These are phyloP conservation scores for Dipteronia dyeriana DNA, from an alignment of 345 rosid genomes.

Conservation along the genomic window DNA sequence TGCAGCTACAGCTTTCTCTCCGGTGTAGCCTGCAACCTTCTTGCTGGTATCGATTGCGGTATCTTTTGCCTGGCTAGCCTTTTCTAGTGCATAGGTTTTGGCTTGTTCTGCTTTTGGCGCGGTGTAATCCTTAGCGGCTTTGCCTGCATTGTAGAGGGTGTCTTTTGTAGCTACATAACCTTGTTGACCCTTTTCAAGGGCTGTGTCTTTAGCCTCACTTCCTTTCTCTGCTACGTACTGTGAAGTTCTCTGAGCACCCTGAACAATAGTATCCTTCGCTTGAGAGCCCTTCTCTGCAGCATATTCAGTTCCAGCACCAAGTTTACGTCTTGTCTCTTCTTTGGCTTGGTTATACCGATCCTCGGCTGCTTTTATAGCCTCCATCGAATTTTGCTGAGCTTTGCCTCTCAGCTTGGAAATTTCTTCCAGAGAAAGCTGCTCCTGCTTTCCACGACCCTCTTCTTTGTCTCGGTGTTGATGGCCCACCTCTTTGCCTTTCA, in stretches of 20 bases:
- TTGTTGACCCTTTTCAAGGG: conserved; percentile 28
- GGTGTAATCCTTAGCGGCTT: no score
- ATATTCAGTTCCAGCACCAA: conserved; percentile 17
- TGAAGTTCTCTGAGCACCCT: conserved; percentile 35
- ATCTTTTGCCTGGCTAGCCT: conserved; percentile 31
- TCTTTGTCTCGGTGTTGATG: conserved; percentile 9
- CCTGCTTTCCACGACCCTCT: conserved; percentile 6
- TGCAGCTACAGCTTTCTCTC: conserved; percentile 33
- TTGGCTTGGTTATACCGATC: conserved; percentile 53
- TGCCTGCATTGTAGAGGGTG: conserved; percentile 11
- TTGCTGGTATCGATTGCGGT: conserved; percentile 23
- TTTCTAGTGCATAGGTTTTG: conserved; percentile 35
- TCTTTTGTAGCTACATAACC: conserved; percentile 20
- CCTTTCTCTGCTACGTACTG: conserved; percentile 40
- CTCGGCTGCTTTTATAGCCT: conserved; percentile 46
- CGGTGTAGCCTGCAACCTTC: conserved; percentile 30
- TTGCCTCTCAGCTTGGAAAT: conserved; percentile 39
- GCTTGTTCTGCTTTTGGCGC: conserved; percentile 28
- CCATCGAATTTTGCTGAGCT: conserved; percentile 61
- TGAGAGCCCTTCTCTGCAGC: conserved; percentile 27
- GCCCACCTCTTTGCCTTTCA: conserved; percentile 6
- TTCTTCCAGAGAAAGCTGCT: conserved; percentile 45
- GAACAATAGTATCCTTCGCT: conserved; percentile 35
- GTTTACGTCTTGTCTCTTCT: conserved; percentile 26
- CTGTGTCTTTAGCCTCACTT: conserved; percentile 40